Base-by-base conservation (phyloP, 495 filamentous ascomycete genomes). In the Aspergillus sparsus region DNA sequence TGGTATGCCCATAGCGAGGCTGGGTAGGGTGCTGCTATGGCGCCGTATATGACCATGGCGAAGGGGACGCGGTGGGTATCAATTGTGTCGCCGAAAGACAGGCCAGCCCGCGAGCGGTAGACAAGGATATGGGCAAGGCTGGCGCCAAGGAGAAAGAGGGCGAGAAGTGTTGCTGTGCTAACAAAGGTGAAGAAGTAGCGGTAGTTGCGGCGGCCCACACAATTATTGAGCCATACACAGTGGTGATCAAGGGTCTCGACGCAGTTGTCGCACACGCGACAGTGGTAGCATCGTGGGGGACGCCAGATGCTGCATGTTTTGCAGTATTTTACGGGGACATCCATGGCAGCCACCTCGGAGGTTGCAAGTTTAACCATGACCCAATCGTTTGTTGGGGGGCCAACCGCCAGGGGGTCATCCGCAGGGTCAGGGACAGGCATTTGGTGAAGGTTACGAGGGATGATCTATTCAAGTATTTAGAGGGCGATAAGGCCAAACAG, bases 151-250 rank as follows among this genome's bases (percentile, higher is more conserved):
- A 97, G 79, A 66, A 88, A 93, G 15, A 93, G 66, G 0, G 85
- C 84, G 2, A 97, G 79, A n/a, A 97, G 58, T 2, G 90, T 91
- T 11, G 81, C 85, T 16, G 85, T 82, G 64, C 80, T 83, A 62
- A 98, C 83, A 74, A 97, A 98, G 16, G 88, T 83, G 67, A 97
- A 96, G 73, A 98, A 98, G 67, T 94, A 98, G 51, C 95, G 92
- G 73, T 98, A 98, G 73, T 98, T 98, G 55, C 94, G 90, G 36
- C 95, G 89, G 6, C 94, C 94, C 46, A 98, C 89, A 73, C 94
- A 98, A 71, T 98, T 98, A 75, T 98, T 98, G 52, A 98, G 85
- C 95, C 95, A 98, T 18, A 98, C 92, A 66, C 94, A 98, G 77
- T 98, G 94, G 67, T 98, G 94, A 68, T 98, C 94, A 64, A 97